Evolutionary conservation across 768 basidiomycete species (phyloP).

Genomic region (Pleurotus salmoneostramineus): DNA sequence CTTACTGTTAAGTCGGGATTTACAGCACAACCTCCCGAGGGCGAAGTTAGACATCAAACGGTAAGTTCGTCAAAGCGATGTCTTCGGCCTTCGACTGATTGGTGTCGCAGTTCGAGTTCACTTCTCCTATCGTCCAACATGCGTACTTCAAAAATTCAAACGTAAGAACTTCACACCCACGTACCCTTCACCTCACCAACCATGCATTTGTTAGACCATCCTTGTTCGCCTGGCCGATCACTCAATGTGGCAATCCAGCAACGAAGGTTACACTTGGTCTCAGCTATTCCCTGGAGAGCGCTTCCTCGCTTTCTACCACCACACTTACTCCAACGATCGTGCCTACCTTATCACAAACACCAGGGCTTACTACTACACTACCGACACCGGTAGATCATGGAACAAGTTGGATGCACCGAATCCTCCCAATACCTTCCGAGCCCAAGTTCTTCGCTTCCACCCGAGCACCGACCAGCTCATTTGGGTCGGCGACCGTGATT

Average conservation of each 20-base stretch:
- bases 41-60: conserved; percentile 70
- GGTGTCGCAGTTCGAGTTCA: conserved; percentile 57
- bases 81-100: not conserved
- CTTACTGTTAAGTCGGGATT: too few relatives aligned
- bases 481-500: conserved; percentile 81
- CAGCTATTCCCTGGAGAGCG: conserved; percentile 54
- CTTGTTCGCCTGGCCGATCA: conserved; percentile 76
- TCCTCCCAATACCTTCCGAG: conserved; percentile 75
- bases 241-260: conserved; percentile 89
- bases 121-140: conserved; percentile 62
- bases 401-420: conserved; percentile 50
- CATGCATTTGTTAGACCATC: conserved; percentile 54
- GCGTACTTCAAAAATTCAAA: conserved; percentile 82
- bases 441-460: conserved; percentile 83
- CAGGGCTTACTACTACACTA: conserved; percentile 70
- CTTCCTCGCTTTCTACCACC: conserved; percentile 86
- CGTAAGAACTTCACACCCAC: conserved; percentile 28
- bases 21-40: conserved; percentile 75
- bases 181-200: not conserved
- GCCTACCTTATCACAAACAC: conserved; percentile 86
- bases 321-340: conserved; percentile 71
- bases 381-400: conserved; percentile 79
- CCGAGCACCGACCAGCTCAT: conserved; percentile 81
- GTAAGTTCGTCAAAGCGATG: conserved; percentile 36
- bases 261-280: conserved; percentile 92